Conservation (phyloP, 2,329 filamentous ascomycete genomes). For the Emericellopsis atlantica region DNA sequence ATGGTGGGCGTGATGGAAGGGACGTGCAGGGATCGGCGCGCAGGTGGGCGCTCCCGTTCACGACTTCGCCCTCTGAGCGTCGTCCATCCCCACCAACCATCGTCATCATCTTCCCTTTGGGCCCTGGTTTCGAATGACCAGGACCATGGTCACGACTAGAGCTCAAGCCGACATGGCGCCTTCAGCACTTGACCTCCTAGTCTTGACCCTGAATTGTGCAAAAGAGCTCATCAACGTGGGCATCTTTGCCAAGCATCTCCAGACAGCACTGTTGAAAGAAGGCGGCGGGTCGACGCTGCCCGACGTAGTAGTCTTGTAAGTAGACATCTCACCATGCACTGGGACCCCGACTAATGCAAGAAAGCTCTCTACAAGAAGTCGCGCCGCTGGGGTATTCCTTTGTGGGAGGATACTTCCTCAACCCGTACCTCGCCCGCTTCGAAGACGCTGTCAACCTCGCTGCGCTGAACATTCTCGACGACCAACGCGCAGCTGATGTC, state of each 20-base stretch:
- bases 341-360: too few relatives aligned
- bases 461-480: constrained; percentile 26
- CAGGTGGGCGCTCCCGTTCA: too few relatives aligned
- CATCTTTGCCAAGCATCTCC: constrained; percentile 60
- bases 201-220: constrained; percentile 85
- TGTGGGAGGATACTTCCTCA: constrained; percentile 68
- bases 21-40: too few relatives aligned
- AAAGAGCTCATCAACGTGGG: constrained; percentile 56
- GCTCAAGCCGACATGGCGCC: constrained; percentile 15
- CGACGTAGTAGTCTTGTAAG: constrained; percentile 45
- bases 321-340: constrained; percentile 5
- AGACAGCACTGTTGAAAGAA: constrained; percentile 39
- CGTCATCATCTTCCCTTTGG: too few relatives aligned
- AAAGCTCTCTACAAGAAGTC: constrained; percentile 75
- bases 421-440: constrained; percentile 63
- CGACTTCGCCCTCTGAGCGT: not conserved
- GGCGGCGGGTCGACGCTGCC: constrained; percentile 25
- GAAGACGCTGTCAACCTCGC: constrained; percentile 61
- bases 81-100: not conserved
- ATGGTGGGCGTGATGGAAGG: too few relatives aligned
- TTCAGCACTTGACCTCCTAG: constrained; percentile 54
- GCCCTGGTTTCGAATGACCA: not conserved
- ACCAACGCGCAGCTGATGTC: constrained; percentile 6
- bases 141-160: not conserved
- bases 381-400: constrained; percentile 76